phyloP scores from a whole-genome alignment of 140 eudicot species.

The Senecio squalidus region DNA sequence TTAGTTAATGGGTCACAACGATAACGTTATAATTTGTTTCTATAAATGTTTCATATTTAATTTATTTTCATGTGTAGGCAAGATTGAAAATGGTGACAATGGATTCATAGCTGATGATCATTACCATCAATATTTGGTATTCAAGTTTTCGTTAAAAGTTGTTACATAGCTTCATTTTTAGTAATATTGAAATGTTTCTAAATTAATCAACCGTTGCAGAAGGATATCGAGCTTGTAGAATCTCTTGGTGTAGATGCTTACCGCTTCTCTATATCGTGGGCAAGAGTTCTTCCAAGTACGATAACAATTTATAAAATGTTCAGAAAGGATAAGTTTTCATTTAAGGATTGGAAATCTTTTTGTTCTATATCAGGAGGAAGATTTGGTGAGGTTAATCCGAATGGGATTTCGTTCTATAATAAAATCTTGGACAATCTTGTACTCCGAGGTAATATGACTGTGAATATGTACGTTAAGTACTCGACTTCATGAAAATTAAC shows the following conservation, averaged over 20 bases:
- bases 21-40: too few relatives aligned
- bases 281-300: neutral
- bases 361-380: slow-evolving; percentile 45
- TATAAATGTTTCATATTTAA: too few relatives aligned
- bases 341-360: neutral
- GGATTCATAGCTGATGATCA: slow-evolving; percentile 51
- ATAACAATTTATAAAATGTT: neutral
- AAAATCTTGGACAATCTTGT: slow-evolving; percentile 45
- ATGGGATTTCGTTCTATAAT: slow-evolving; percentile 44
- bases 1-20: too few relatives aligned
- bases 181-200: too few relatives aligned
- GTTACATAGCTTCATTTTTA: neutral
- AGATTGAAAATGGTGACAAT: neutral
- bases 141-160: neutral
- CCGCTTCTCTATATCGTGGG: neutral
- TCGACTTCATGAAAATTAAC: neutral
- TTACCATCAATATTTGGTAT: slow-evolving; percentile 34
- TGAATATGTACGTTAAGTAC: neutral
- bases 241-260: neutral
- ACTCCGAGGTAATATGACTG: slow-evolving; percentile 30
- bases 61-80: neutral
- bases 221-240: neutral
- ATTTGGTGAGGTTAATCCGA: slow-evolving; percentile 45
- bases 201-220: neutral
- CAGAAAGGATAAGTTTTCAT: neutral